phyloP scores from a whole-genome alignment of 2,329 filamentous ascomycete genomes.

The Davidsoniella eucalypti region DNA sequence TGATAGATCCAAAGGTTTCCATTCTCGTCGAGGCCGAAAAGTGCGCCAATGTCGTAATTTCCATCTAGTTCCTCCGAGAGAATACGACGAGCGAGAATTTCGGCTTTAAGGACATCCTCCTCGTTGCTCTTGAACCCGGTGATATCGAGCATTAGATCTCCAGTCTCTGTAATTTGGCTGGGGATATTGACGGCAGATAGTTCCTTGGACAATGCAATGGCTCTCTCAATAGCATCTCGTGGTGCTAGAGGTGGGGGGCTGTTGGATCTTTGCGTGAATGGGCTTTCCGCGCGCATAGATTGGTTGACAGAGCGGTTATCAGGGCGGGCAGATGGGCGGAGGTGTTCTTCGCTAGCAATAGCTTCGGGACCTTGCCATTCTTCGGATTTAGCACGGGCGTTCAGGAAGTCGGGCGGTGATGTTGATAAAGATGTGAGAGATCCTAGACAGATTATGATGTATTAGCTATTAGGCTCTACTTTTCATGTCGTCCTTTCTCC shows the following conservation, averaged over 20 bases:
- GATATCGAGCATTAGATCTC: conserved; percentile 97
- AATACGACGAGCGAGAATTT: conserved; percentile 85
- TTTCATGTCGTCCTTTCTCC: background rate
- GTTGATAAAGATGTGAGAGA: conserved; percentile 36
- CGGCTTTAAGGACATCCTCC: conserved; percentile 77
- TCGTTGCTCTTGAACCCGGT: conserved; percentile 90
- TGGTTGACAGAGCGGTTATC: conserved; percentile 22
- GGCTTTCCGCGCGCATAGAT: conserved; percentile 23
- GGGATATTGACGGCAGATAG: conserved; percentile 83
- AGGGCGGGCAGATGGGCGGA: conserved; percentile 32
- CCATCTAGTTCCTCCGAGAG: conserved; percentile 85
- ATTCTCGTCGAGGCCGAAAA: conserved; percentile 88
- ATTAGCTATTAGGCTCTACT: background rate
- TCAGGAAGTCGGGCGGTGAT: conserved; percentile 33
- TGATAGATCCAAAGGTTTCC: conserved; percentile 99
- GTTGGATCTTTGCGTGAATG: conserved; percentile 42
- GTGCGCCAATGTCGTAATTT: conserved; percentile 85
- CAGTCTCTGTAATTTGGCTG: conserved; percentile 76
- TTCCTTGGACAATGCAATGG: conserved; percentile 70
- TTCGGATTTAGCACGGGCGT: conserved; percentile 35
- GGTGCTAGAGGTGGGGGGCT: conserved; percentile 61
- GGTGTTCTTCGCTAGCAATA: conserved; percentile 36
- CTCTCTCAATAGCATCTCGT: conserved; percentile 65
- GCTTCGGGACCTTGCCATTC: conserved; percentile 18
- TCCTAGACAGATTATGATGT: conserved; percentile 19